A percentile compares a stretch with the other conserved stretches of the same genome.
Evolutionary conservation across 495 filamentous ascomycete species (phyloP).

Genomic region (Staphylotrichum tortipilum): DNA sequence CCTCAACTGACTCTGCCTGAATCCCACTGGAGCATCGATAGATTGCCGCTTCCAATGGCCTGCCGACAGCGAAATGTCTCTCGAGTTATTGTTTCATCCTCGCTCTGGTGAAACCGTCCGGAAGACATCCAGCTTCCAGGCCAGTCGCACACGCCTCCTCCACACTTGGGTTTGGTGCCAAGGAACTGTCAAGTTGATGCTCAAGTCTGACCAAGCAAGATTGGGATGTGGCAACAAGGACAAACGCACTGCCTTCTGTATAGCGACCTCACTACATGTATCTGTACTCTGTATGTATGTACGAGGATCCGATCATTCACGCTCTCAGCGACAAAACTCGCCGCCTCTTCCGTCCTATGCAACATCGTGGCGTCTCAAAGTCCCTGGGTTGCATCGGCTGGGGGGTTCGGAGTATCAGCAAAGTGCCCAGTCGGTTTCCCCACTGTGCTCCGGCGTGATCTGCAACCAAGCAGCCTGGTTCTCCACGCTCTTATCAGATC

Average conservation of each 20-base stretch:
- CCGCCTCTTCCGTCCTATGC: not conserved
- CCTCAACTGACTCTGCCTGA: conserved; percentile 11
- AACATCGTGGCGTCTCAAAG: not conserved
- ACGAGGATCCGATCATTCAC: no score
- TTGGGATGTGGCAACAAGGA: no score
- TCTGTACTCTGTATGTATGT: no score
- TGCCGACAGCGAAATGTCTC: no score
- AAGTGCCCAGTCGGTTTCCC: not conserved
- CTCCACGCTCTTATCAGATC: conserved; percentile 5
- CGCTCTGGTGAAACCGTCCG: no score
- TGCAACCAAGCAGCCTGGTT: not conserved
- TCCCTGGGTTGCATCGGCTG: not conserved
- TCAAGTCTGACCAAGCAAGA: no score
- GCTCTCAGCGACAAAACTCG: not conserved
- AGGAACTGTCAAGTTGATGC: no score
- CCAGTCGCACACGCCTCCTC: no score
- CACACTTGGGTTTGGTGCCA: no score
- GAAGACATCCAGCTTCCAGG: no score
- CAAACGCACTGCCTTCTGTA: no score
- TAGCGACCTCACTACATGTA: no score
- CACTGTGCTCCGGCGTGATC: conserved; percentile 2
- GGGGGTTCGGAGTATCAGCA: not conserved
- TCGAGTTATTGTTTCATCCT: not conserved
- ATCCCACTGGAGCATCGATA: conserved; percentile 2
- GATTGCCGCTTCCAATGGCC: not conserved